Evolutionary conservation across 1,284 basidiomycete genomes (phyloP).

Genomic region (Mycena sp.): DNA sequence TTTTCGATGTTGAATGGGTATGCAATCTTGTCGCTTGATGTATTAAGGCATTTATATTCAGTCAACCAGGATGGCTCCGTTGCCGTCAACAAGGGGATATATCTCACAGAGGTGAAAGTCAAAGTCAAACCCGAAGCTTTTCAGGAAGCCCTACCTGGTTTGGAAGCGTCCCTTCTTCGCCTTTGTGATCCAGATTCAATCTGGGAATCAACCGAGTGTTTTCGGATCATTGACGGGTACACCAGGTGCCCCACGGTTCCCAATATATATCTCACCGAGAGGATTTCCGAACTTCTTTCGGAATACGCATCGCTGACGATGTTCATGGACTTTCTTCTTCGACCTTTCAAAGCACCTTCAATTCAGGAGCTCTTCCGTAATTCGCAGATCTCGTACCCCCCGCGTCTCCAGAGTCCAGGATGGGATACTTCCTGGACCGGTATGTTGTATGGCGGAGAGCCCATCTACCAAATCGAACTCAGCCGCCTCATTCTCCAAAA

Average conservation of each 20-base stretch:
- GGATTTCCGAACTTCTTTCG: background rate
- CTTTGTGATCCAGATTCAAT: constrained; percentile 2
- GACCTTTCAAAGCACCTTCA: background rate
- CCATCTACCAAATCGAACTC: background rate
- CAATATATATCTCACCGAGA: background rate
- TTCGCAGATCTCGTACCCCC: background rate
- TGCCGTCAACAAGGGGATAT: background rate
- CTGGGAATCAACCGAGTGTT: background rate
- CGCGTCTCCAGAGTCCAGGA: background rate
- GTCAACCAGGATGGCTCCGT: background rate
- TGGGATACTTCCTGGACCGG: constrained; percentile 6
- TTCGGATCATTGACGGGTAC: background rate
- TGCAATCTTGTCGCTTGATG: background rate
- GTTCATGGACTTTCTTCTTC: constrained; percentile 4
- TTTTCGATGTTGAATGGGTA: constrained; percentile 8
- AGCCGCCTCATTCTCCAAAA: background rate
- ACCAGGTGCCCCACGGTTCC: background rate
- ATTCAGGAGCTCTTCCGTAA: background rate
- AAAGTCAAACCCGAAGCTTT: background rate
- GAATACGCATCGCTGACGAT: background rate
- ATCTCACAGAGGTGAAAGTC: constrained; percentile 1
- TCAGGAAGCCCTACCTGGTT: background rate
- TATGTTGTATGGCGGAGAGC: constrained; percentile 1
- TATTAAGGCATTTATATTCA: too few species aligned
- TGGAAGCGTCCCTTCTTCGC: constrained; percentile 2